phyloP scores from a whole-genome alignment of 2,329 filamentous ascomycete species.

The Colletotrichum trifolii region DNA sequence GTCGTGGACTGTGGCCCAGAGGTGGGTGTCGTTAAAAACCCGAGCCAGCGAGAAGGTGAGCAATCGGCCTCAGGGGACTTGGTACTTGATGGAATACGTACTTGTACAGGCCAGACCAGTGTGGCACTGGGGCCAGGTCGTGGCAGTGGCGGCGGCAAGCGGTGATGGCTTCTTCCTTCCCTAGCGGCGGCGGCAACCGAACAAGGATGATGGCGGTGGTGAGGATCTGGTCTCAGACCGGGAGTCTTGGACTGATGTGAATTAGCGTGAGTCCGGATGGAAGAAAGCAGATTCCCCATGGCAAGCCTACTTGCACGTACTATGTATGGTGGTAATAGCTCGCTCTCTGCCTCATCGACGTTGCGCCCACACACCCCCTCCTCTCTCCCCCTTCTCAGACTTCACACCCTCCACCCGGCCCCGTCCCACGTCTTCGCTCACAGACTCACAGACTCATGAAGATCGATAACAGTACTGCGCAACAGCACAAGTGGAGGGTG shows the following conservation, averaged over 20 bases:
- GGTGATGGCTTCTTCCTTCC: slow-evolving; percentile 9
- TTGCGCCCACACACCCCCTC: slow-evolving; percentile 12
- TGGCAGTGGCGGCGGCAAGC: slow-evolving; percentile 10
- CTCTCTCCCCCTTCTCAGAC: background rate
- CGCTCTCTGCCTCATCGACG: slow-evolving; percentile 24
- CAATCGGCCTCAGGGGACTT: too few species aligned
- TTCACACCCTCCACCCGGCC: background rate
- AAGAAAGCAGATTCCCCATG: slow-evolving; percentile 17
- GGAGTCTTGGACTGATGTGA: background rate
- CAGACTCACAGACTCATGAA: slow-evolving; percentile 10
- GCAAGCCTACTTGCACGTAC: background rate
- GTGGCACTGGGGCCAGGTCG: background rate
- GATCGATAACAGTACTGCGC: background rate
- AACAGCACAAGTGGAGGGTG: too few species aligned
- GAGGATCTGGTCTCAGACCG: too few species aligned
- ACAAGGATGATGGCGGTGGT: slow-evolving; percentile 13
- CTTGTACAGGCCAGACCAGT: too few species aligned
- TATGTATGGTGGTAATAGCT: too few species aligned
- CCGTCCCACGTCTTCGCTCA: slow-evolving; percentile 2
- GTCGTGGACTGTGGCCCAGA: too few species aligned
- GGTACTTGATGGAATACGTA: too few species aligned
- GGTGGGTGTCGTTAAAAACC: too few species aligned
- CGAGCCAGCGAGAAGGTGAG: too few species aligned
- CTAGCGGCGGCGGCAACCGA: slow-evolving; percentile 28
- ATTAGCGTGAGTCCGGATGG: background rate